Evolutionary conservation across 1,284 basidiomycete genomes (phyloP).

Genomic region (Melampsora larici-populina): DNA sequence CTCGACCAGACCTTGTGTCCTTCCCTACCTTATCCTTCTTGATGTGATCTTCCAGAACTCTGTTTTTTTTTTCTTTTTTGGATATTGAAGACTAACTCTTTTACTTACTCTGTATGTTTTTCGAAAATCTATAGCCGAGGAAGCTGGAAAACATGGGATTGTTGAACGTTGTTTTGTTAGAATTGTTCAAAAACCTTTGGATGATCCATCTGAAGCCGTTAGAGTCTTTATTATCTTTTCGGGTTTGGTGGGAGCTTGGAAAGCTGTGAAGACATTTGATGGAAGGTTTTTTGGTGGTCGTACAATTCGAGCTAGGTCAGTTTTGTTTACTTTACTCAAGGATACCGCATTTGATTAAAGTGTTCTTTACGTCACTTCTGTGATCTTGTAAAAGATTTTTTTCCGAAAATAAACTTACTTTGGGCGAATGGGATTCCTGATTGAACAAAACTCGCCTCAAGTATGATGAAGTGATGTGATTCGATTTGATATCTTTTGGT

Average conservation of each 20-base stretch:
- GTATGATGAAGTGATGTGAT: too few species aligned
- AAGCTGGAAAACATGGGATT: conserved; percentile 68
- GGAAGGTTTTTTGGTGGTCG: conserved; percentile 84
- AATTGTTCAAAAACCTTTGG: conserved; percentile 35
- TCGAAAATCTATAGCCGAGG: conserved; percentile 63
- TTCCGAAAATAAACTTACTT: conserved; percentile 37
- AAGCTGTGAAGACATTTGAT: conserved; percentile 82
- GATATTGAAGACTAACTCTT: neutral
- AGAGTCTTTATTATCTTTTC: conserved; percentile 61
- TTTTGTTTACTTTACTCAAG: conserved; percentile 29
- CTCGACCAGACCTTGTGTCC: too few species aligned
- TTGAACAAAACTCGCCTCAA: too few species aligned
- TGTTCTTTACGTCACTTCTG: neutral
- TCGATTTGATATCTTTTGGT: too few species aligned
- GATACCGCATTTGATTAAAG: too few species aligned
- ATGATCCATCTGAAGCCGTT: conserved; percentile 34
- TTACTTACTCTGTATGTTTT: neutral
- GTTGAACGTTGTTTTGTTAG: conserved; percentile 49
- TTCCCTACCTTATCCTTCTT: neutral
- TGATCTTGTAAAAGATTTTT: conserved; percentile 25
- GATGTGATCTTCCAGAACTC: neutral
- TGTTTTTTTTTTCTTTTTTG: conserved; percentile 1
- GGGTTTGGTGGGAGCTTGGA: conserved; percentile 88
- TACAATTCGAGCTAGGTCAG: conserved; percentile 59
- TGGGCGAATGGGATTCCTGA: conserved; percentile 43